Evolutionary conservation across 345 rosid species (phyloP).

Genomic region (Gossypium ekmanianum): DNA sequence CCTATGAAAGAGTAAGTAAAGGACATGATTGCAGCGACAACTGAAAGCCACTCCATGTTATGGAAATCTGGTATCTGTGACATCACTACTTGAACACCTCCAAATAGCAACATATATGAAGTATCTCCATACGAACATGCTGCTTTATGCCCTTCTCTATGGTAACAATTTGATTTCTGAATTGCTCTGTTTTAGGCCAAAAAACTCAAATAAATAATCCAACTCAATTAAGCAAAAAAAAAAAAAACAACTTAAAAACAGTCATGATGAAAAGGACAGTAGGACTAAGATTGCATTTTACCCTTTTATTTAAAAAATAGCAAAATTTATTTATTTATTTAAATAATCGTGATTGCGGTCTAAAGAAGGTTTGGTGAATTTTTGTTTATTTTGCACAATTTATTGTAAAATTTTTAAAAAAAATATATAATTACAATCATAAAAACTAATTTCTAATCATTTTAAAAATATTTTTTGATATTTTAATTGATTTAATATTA

Average conservation of each 20-base stretch:
- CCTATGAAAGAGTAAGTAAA: conserved; percentile 44
- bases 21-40: conserved; percentile 45
- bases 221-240: background rate
- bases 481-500: too few relatives aligned
- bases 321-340: too few relatives aligned
- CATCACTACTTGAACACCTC: conserved; percentile 35
- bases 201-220: background rate
- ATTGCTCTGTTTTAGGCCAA: conserved; percentile 35
- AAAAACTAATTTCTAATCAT: too few relatives aligned
- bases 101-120: conserved; percentile 37
- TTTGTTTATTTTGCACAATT: too few relatives aligned
- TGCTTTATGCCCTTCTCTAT: conserved; percentile 42
- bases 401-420: too few relatives aligned
- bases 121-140: conserved; percentile 28
- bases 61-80: conserved; percentile 48
- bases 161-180: conserved; percentile 47
- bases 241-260: background rate
- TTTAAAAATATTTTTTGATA: too few relatives aligned
- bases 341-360: too few relatives aligned
- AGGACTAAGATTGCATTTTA: too few relatives aligned
- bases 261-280: background rate
- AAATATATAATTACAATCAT: too few relatives aligned
- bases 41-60: conserved; percentile 42
- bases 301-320: too few relatives aligned
- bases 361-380: too few relatives aligned